A percentile compares a stretch with the other conserved stretches of the same genome.
Evolutionary conservation across 2,329 filamentous ascomycete genomes (phyloP).

Genomic region (Fusarium transvaalense): DNA sequence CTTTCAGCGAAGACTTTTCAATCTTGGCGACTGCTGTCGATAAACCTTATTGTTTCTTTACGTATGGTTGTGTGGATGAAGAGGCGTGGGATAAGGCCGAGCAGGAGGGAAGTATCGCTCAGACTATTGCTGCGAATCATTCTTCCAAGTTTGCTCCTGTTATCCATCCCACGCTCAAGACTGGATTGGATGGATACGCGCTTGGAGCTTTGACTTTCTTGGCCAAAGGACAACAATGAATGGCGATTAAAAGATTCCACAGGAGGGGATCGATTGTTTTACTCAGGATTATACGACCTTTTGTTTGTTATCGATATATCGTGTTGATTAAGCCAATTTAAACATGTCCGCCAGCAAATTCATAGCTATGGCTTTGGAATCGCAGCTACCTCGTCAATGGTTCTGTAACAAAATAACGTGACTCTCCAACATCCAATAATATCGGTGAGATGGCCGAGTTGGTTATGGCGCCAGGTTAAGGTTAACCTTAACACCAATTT

Average conservation of each 20-base stretch:
- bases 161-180: slow-evolving; percentile 43
- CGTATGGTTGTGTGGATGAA: slow-evolving; percentile 32
- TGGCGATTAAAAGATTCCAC: no score
- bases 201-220: slow-evolving; percentile 17
- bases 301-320: no score
- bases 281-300: no score
- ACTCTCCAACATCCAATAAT: background rate
- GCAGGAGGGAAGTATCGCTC: slow-evolving; percentile 25
- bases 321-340: no score
- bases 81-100: slow-evolving; percentile 35
- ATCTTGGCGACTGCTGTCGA: slow-evolving; percentile 41
- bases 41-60: slow-evolving; percentile 42
- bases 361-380: no score
- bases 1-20: slow-evolving; percentile 68
- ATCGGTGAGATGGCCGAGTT: slow-evolving; percentile 53
- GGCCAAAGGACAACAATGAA: no score
- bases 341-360: no score
- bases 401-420: fast-evolving
- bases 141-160: slow-evolving; percentile 45
- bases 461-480: slow-evolving; percentile 55
- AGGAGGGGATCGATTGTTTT: no score
- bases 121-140: slow-evolving; percentile 46
- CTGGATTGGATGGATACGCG: slow-evolving; percentile 26
- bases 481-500: slow-evolving; percentile 48
- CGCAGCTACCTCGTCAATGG: fast-evolving